Evolutionary conservation across 129 eudicot genomes (phyloP).

Genomic region (Dittrichia graveolens): DNA sequence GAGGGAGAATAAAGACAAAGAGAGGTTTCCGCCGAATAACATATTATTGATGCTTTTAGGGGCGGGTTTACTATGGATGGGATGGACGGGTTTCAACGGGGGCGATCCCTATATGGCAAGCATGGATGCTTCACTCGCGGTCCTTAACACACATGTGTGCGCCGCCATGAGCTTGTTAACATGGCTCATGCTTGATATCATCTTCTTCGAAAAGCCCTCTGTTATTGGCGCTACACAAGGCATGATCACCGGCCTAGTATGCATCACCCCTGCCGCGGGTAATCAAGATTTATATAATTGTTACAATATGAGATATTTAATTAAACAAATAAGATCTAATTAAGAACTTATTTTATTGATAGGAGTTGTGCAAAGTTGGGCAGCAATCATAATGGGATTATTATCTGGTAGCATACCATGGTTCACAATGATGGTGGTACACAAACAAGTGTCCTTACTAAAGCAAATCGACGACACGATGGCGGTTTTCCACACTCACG

Average conservation of each 20-base stretch:
- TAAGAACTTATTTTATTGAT: not conserved
- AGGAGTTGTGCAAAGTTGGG: slow-evolving; percentile 91
- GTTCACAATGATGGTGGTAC: slow-evolving; percentile 87
- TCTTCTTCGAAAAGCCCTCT: slow-evolving; percentile 71
- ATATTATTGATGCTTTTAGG: slow-evolving; percentile 77
- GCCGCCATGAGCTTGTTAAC: slow-evolving; percentile 79
- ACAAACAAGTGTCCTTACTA: slow-evolving; percentile 56
- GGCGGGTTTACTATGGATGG: slow-evolving; percentile 89
- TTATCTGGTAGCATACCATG: slow-evolving; percentile 78
- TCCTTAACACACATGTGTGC: slow-evolving; percentile 76
- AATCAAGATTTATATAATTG: not conserved
- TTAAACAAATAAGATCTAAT: not conserved
- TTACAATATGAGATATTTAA: not conserved
- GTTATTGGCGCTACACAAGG: slow-evolving; percentile 88
- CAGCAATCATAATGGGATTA: slow-evolving; percentile 71
- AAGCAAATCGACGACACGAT: slow-evolving; percentile 74
- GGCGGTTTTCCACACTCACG: slow-evolving; percentile 85
- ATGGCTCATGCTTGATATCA: slow-evolving; percentile 72
- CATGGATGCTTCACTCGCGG: slow-evolving; percentile 74
- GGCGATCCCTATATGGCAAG: slow-evolving; percentile 86
- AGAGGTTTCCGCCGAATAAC: slow-evolving; percentile 84
- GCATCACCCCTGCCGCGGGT: slow-evolving; percentile 95
- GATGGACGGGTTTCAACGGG: slow-evolving; percentile 89
- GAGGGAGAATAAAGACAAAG: slow-evolving; percentile 59
- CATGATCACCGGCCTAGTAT: slow-evolving; percentile 77